A percentile compares a stretch with the other conserved stretches of the same genome.
Evolutionary conservation across 2,329 filamentous ascomycete genomes (phyloP).

Genomic region (Exophiala calicioides): DNA sequence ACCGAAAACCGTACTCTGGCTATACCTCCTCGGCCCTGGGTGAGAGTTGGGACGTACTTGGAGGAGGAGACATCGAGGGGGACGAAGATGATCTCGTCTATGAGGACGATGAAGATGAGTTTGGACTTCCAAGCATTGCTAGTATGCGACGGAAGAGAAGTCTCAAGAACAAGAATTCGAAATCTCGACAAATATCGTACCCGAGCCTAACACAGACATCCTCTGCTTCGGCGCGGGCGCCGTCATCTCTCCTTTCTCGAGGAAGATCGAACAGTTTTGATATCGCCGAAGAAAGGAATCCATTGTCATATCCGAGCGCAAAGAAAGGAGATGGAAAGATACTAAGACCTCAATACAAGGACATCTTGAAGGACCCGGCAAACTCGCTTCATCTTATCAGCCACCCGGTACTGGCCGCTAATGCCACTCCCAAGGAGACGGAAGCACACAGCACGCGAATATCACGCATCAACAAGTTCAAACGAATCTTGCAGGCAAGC

Average conservation of each 20-base stretch:
- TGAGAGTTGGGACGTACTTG: constrained; percentile 67
- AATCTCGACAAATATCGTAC: constrained; percentile 18
- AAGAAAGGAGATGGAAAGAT: constrained; percentile 95
- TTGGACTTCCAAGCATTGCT: constrained; percentile 87
- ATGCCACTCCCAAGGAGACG: constrained; percentile 77
- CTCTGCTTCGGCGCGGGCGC: constrained; percentile 22
- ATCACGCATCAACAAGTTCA: constrained; percentile 97
- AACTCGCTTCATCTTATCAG: constrained; percentile 94
- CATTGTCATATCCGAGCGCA: constrained; percentile 79
- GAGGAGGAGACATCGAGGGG: constrained; percentile 67
- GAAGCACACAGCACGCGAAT: constrained; percentile 86
- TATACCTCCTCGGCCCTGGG: constrained; percentile 72
- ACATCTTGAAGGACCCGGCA: constrained; percentile 83
- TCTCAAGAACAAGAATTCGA: constrained; percentile 39
- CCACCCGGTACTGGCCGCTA: constrained; percentile 72
- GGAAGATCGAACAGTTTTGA: constrained; percentile 83
- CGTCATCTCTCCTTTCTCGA: constrained; percentile 17
- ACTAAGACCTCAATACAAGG: constrained; percentile 93
- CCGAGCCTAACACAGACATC: constrained; percentile 22
- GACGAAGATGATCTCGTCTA: constrained; percentile 70
- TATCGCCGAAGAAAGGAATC: constrained; percentile 85
- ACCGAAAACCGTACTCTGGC: constrained; percentile 21
- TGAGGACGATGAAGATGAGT: constrained; percentile 89
- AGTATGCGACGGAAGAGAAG: constrained; percentile 78
- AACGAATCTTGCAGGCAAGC: constrained; percentile 88